Conservation (phyloP, 2,329 filamentous ascomycete genomes). For the Aspergillus amoenus region DNA sequence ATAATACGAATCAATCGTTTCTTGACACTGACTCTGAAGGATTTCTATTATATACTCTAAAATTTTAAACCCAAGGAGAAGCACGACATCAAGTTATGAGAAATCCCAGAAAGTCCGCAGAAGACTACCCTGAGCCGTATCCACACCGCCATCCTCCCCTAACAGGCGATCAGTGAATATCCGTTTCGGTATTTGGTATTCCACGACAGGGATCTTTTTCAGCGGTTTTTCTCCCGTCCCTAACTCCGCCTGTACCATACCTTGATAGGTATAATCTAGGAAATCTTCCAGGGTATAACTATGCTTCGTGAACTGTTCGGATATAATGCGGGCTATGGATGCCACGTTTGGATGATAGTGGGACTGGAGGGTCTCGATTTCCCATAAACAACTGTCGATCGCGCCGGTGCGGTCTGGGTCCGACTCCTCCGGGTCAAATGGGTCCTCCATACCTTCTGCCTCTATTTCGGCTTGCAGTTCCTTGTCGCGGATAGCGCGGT, state of each 20-base stretch:
- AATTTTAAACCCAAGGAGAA: constrained; percentile 8
- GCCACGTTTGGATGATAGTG: constrained; percentile 98
- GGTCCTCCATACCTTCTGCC: constrained; percentile 66
- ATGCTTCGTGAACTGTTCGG: constrained; percentile 95
- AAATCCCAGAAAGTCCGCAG: constrained; percentile 42
- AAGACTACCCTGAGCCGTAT: constrained; percentile 37
- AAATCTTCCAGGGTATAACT: constrained; percentile 97
- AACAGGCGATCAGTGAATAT: constrained; percentile 59
- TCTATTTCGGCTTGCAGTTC: constrained; percentile 61
- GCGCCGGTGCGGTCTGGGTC: constrained; percentile 85
- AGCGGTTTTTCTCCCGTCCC: constrained; percentile 64
- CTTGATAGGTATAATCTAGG: constrained; percentile 82
- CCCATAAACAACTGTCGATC: constrained; percentile 93
- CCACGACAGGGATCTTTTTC: constrained; percentile 83
- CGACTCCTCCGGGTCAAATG: constrained; percentile 70
- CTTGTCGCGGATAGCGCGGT: constrained; percentile 65
- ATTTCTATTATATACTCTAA: constrained; percentile 19
- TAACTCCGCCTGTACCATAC: constrained; percentile 78
- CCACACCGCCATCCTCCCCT: constrained; percentile 40
- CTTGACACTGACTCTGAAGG: not conserved
- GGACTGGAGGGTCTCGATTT: constrained; percentile 82
- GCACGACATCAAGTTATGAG: constrained; percentile 16
- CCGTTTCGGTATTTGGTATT: constrained; percentile 89
- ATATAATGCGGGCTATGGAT: constrained; percentile 87
- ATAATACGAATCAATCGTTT: not conserved